phyloP scores from a whole-genome alignment of 2,329 filamentous ascomycete genomes.

The Sporothrix luriei region DNA sequence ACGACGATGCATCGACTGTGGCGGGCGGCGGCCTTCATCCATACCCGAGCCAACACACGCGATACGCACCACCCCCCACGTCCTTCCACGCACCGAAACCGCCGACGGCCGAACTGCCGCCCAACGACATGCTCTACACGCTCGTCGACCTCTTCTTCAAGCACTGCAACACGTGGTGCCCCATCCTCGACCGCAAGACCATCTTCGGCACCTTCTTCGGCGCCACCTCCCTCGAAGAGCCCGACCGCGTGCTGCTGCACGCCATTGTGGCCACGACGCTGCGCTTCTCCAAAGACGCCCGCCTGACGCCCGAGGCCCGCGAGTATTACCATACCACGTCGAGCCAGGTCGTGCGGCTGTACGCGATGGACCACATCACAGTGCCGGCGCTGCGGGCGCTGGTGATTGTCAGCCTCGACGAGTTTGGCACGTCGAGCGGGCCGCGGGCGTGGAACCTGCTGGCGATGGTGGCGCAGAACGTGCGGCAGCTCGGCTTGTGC shows the following conservation, averaged over 20 bases:
- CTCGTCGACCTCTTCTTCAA: conserved; percentile 78
- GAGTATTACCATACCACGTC: conserved; percentile 76
- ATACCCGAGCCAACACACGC: neutral
- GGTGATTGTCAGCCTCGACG: conserved; percentile 81
- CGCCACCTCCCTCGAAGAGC: conserved; percentile 72
- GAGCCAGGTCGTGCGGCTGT: conserved; percentile 82
- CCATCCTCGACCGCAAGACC: conserved; percentile 80
- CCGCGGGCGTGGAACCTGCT: conserved; percentile 91
- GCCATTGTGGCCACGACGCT: conserved; percentile 87
- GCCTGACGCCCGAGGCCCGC: conserved; percentile 71
- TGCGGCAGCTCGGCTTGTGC: conserved; percentile 81
- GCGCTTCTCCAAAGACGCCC: conserved; percentile 75
- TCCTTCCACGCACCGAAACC: neutral
- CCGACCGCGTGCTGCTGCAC: conserved; percentile 79
- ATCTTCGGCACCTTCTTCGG: conserved; percentile 83
- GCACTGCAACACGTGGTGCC: conserved; percentile 81
- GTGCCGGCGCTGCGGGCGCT: conserved; percentile 84
- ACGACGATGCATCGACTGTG: neutral
- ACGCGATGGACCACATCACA: conserved; percentile 85
- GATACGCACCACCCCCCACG: neutral
- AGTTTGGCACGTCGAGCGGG: conserved; percentile 83
- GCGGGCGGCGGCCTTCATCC: neutral
- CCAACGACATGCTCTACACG: conserved; percentile 72
- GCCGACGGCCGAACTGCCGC: conserved; percentile 63
- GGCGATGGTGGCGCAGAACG: conserved; percentile 81